Base-by-base conservation (phyloP, 2,329 filamentous ascomycete species). In the Pseudogymnoascus sp. region DNA sequence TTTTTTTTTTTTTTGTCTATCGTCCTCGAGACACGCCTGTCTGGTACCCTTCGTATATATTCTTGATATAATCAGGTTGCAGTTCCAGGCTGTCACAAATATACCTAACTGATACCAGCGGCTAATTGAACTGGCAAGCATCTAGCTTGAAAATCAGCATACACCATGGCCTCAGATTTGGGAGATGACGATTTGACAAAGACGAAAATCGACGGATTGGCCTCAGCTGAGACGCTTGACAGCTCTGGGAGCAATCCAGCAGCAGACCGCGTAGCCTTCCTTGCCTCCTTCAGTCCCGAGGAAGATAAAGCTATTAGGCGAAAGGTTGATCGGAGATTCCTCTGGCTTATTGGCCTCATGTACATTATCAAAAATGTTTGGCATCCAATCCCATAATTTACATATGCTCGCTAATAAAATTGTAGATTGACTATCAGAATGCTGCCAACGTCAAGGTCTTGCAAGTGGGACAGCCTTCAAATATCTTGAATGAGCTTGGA, bases 371-470 rank as follows among this genome's bases (percentile, higher is more conserved):
- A 78, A 58, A 72, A 74, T 62, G 71, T 74, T 60, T 50, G 67
- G 60, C 54, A 57, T 59, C 33, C 50, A 43, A 64, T 25, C 4
- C 22, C 16, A 41, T 57, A n/a, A 57, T 11, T 11, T 20, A 38
- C 6, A 8, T 11, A 11, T 50, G 16, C 16, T 18, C 25, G n/a
- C 36, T 20, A 33, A 60, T 50, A 28, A 12, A 35, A n/a, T 54
- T 35, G 43, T 25, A 65, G 69, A 73, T 77, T 60, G 75, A 77
- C 60, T 73, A 73, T 61, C 72, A 67, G 25, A 78, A 77, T 66
- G 74, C 74, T 1, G 71, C 75, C 0, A 72, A 68, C 14, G 73
- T 77, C 60, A 76, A 76, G 61, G 75, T 78, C 11, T 66, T 78
- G 2, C 75, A 78, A 64, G 72, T 76, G 16, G 75, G 74, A 3